Conservation (phyloP, 441 rosid genomes). For the Aquilaria agallochum region DNA sequence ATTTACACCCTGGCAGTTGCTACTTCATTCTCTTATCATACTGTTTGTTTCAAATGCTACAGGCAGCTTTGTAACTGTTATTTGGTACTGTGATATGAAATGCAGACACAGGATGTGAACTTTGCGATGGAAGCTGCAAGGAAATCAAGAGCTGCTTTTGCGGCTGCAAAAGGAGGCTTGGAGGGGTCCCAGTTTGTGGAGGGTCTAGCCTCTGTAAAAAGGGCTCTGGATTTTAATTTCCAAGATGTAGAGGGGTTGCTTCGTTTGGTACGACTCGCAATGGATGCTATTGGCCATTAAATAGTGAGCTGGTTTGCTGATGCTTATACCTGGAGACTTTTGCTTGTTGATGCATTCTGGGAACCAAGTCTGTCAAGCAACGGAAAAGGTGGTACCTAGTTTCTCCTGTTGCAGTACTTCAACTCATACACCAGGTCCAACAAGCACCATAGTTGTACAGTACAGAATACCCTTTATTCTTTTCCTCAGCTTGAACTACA, state of each 20-base stretch:
- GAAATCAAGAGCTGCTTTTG: constrained; percentile 67
- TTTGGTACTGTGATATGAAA: constrained; percentile 8
- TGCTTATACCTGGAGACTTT: constrained; percentile 17
- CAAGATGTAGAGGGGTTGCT: constrained; percentile 85
- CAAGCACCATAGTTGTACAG: constrained; percentile 25
- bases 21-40: constrained; percentile 3
- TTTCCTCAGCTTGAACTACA: constrained; percentile 19
- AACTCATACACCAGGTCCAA: constrained; percentile 11
- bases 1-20: constrained; percentile 12
- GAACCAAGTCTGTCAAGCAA: constrained; percentile 10
- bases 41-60: not conserved
- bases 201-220: constrained; percentile 55
- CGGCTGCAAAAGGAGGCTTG: constrained; percentile 45
- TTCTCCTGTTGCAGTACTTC: constrained; percentile 16
- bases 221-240: constrained; percentile 92
- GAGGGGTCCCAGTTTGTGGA: constrained; percentile 56
- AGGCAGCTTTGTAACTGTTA: constrained; percentile 1
- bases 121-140: constrained; percentile 95
- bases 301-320: constrained; percentile 22
- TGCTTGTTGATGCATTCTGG: constrained; percentile 16
- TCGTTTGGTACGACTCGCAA: constrained; percentile 78
- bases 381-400: constrained; percentile 14
- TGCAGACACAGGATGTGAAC: constrained; percentile 82
- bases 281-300: constrained; percentile 70
- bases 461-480: constrained; percentile 20